Base-by-base conservation (phyloP, 352 stramenopile genomes). In the Globisporangium okanoganense region DNA sequence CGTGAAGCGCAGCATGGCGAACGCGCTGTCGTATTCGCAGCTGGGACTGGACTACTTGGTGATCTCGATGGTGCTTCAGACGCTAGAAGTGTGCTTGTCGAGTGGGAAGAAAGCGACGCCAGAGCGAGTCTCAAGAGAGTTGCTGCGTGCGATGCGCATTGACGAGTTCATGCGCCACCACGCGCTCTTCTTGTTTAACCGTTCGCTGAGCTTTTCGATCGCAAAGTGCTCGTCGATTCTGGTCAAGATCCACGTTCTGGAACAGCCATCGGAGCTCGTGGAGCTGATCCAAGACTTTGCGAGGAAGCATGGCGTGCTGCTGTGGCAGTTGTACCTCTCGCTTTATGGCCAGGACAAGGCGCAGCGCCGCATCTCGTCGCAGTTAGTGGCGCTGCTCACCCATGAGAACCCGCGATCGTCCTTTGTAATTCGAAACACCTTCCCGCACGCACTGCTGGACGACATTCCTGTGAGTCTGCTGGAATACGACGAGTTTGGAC, bases 121-220 rank as follows among this genome's bases (percentile, higher is more conserved):
- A 0, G 86, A 95, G 71, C 67, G 81, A 52, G 82, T 95, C 16
- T 69, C 74, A 14, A 75, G 73, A 20, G 81, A 94, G 66, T 56
- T 95, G 47, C 71, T 95, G 50, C 79, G 83, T 57, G 80, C 84
- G 13, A 95, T 95, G 86, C 82, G 78, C 29, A 80, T 95, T 45
- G 84, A 93, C 51, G 84, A 93, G 33, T 95, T 95, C 66, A 90
- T 85, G 71, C 82, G 83, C 5, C 86, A 95, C 52, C 78, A 95
- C 62, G 84, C 84, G 33, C 61, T 95, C 18, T 95, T 95, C 62
- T 58, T 93, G 29, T 91, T 87, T 62, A 95, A 92, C 29, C 79
- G 86, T n/a, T 93, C 82, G 53, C 52, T 95, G 56, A 92, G 81
- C 57, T 94, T 95, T 62, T 89, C 82, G 31, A 84, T 93, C 16